These are phyloP conservation scores for Pelargonium myrrhifolium DNA, from an alignment of 441 rosid species.

Conservation along the genomic window DNA sequence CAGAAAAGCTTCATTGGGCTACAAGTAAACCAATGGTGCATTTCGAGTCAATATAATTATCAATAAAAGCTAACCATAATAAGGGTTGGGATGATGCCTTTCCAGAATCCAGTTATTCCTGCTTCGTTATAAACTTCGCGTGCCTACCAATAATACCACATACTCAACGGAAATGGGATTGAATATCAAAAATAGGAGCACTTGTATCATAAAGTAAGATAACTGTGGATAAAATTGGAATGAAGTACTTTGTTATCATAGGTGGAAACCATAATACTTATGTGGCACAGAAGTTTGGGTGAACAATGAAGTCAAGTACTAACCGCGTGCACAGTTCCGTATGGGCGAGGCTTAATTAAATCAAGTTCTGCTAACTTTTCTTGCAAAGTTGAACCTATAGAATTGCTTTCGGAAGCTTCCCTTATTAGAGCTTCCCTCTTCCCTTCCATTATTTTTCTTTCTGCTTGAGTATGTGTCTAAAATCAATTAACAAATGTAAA, in stretches of 20 bases:
- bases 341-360: conserved; percentile 43
- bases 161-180: conserved; percentile 1
- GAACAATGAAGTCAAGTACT: conserved; percentile 13
- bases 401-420: conserved; percentile 41
- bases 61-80: conserved; percentile 45
- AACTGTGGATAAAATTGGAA: not conserved
- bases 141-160: conserved; percentile 28
- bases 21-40: conserved; percentile 11
- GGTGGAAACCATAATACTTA: not conserved
- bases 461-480: conserved; percentile 69
- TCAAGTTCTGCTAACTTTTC: conserved; percentile 50
- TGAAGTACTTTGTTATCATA: not conserved
- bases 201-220: not conserved
- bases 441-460: conserved; percentile 50
- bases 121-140: conserved; percentile 52
- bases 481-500: conserved; percentile 14
- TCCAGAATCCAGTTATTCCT: conserved; percentile 63
- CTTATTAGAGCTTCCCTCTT: conserved; percentile 47
- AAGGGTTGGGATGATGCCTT: conserved; percentile 64
- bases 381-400: conserved; percentile 28
- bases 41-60: conserved; percentile 7
- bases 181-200: not conserved
- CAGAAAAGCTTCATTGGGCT: conserved; percentile 11
- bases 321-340: conserved; percentile 58
- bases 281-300: not conserved